Evolutionary conservation across 352 stramenopile genomes (phyloP), one percentile per base, ranked within the genome.

Genomic region (Phytophthora parvispora): DNA sequence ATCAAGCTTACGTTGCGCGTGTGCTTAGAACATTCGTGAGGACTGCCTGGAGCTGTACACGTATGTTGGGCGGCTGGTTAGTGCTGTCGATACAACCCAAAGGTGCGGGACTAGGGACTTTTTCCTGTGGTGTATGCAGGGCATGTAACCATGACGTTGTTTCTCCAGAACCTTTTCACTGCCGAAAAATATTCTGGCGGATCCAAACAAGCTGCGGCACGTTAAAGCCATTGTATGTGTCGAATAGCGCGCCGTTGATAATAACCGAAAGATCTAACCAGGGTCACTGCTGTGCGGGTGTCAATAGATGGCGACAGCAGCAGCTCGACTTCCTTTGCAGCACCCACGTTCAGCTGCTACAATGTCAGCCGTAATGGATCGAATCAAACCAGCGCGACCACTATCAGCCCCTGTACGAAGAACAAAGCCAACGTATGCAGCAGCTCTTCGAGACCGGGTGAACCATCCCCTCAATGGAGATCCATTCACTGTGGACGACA

Each of bases 151-250:
- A 28, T 49, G 31, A 29, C 45, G 25, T 7, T 53, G 42, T 52
- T 52, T n/a, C 18, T 50, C 18, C 36, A 75, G 73, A 61, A 64
- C 50, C 15, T 52, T 67, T 57, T 49, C 56, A 25, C n/a, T 74
- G 32, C 86, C 85, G 31, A 94, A 91, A 60, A 92, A 93, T 70
- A 81, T 96, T n/a, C 65, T 96, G 15, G 83, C 87, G 0, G 87
- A 96, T 36, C 63, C 74, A 15, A 78, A 66, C 24, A 95, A 94
- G 45, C 61, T 95, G 8, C 85, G 86, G 10, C 75, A 90, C 24
- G 47, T 95, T 27, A 94, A 94, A 74, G 80, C 84, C 1, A 73
- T 96, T 52, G 83, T 96, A 69, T 18, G 81, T 40, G 27, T n/a
- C 48, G 12, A 45, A 22, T 45, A 45, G 6, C 57, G 13, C 4